These are phyloP conservation scores for Rhodamnia argentea DNA, from an alignment of 345 rosid species.

Conservation along the genomic window DNA sequence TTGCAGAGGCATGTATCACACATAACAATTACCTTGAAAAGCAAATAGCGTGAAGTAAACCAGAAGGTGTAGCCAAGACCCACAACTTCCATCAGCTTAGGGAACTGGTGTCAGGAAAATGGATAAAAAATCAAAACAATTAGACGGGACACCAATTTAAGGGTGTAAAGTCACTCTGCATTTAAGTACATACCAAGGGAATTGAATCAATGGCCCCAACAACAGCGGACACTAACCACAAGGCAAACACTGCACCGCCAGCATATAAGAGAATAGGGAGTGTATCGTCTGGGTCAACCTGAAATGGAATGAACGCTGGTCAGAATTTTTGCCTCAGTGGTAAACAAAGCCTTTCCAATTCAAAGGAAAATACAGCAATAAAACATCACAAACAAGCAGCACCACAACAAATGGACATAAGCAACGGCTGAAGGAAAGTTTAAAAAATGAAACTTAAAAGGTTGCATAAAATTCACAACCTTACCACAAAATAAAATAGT, in stretches of 20 bases:
- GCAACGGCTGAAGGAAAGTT: background rate
- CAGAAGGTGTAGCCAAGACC: constrained; percentile 84
- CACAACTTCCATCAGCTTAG: constrained; percentile 80
- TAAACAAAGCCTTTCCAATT: background rate
- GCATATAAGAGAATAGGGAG: constrained; percentile 50
- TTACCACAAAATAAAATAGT: background rate
- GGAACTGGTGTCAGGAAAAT: constrained; percentile 35
- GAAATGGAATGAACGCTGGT: background rate
- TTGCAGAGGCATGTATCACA: background rate
- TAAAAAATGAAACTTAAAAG: background rate
- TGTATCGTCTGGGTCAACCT: constrained; percentile 41
- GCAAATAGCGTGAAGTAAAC: constrained; percentile 68
- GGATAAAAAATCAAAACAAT: too few relatives aligned
- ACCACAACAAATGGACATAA: background rate
- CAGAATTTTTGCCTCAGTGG: background rate
- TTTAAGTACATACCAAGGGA: constrained; percentile 54
- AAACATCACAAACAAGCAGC: background rate
- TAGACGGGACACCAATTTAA: background rate
- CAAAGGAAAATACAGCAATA: background rate
- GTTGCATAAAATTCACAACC: background rate
- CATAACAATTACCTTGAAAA: constrained; percentile 53
- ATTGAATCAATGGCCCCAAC: constrained; percentile 74
- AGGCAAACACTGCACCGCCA: constrained; percentile 45
- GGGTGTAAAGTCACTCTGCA: background rate
- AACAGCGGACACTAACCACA: constrained; percentile 52